Conservation (phyloP, 2,329 filamentous ascomycete genomes). For the Aspergillus bombycis region DNA sequence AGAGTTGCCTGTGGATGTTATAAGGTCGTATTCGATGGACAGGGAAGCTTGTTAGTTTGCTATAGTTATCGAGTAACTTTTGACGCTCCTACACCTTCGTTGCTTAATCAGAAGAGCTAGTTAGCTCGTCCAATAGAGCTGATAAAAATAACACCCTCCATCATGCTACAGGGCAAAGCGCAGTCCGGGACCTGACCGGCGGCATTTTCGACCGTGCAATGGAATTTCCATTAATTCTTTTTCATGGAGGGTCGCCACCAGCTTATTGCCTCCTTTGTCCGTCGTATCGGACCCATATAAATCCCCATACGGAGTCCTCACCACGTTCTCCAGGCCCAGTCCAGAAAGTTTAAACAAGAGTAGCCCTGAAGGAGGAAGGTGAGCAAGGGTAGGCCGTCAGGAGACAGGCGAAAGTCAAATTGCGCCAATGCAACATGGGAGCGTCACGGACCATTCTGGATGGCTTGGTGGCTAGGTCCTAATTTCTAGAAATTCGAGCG, state of each 20-base stretch:
- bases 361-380: background rate
- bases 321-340: background rate
- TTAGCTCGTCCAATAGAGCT: background rate
- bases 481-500: slow-evolving; percentile 16
- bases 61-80: slow-evolving; percentile 3
- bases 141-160: background rate
- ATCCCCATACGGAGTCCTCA: background rate
- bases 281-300: slow-evolving; percentile 3
- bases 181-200: background rate
- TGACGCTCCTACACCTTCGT: slow-evolving; percentile 1
- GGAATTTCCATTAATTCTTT: background rate
- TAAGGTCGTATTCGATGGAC: slow-evolving; percentile 3
- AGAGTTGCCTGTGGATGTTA: background rate
- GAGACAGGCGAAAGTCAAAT: slow-evolving; percentile 10
- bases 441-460: slow-evolving; percentile 2
- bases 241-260: slow-evolving; percentile 5
- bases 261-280: background rate
- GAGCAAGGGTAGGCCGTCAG: background rate
- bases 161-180: background rate
- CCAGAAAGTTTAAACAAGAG: background rate
- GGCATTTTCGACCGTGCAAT: background rate
- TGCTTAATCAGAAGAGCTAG: background rate
- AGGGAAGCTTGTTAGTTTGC: background rate
- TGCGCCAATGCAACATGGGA: slow-evolving; percentile 11
- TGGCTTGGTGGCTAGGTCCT: slow-evolving; percentile 1